Base-by-base conservation (phyloP, 768 basidiomycete genomes). In the Serendipita indica region DNA sequence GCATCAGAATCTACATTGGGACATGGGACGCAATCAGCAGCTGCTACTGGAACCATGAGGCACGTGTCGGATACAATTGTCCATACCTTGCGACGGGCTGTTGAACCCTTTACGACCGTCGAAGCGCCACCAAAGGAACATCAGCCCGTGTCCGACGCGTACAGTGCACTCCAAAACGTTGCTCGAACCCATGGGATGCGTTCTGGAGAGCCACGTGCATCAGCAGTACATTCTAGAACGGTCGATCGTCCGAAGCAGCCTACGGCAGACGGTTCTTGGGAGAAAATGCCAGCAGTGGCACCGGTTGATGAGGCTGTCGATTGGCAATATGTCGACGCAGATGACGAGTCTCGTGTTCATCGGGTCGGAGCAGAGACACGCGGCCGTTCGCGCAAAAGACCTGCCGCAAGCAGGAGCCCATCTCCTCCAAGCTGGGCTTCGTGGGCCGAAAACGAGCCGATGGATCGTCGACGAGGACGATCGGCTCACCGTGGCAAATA, bases 371-470 rank as follows among this genome's bases (percentile, higher is more conserved):
- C 7, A 5, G 7, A n/a, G 7, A 43, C 18, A n/a, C 41, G 49
- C 16, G 22, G 49, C 30, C 30, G 22, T 28, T 30, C 49, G 22
- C 49, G 30, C 7, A 54, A 54, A 30, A 18, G 49, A 33, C 22
- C 10, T 4, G 7, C 49, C 10, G 22, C 32, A 7, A 54, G 49
- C 22, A n/a, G 49, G 32, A 54, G 49, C 49, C 49, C 49, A 20
- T 54, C 49, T 4, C 49, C 49, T 28, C 49, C 49, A 7, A 54
- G 49, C 32, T 54, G 49, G 49, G 49, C 49, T 33, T 54, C 49
- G n/a, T 54, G 49, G 49, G 49, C 49, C 7, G 49, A 54, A 54
- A 33, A 54, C 32, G 49, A 54, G 32, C 49, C 49, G n/a, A 30
- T 54, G 22, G 32, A 54, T 25, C 49, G 32, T 54, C 22, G 49